Base-by-base conservation (phyloP, 2,329 filamentous ascomycete species). In the Clonostachys rhizophaga region DNA sequence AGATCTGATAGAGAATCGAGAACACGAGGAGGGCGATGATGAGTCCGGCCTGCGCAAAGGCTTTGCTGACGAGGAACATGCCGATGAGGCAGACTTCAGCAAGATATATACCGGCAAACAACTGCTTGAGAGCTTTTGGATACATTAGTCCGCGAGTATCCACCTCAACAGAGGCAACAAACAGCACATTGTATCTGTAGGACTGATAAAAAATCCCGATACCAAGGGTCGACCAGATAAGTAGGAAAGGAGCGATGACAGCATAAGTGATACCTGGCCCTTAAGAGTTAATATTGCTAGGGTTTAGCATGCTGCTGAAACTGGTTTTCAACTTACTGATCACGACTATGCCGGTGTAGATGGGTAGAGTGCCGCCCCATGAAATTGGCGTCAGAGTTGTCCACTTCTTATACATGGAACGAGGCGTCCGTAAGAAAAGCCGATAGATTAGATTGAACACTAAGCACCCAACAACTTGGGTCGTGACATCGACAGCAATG, bases 141-240 rank as follows among this genome's bases (percentile, higher is more conserved):
- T 96, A 96, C 57, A 90, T 83, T 17, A 92, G 81, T 41, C 94
- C 92, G 58, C 89, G 89, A 43, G 90, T 96, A 60, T 97, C 91
- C 52, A 95, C 83, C 51, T 83, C 75, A 11, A 86, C 78, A 54
- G 91, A 86, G 43, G 82, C 85, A 13, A 92, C 87, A 62, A 89
- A 96, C 24, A 96, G 73, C 46, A 96, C 66, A 66, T 92, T 91
- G 75, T 96, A 95, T 37, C 87, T 81, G 70, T 90, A 95, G 45
- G 88, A 86, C 46, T 89, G 75, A 65, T 94, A 94, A 70, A 94
- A 89, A 43, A 95, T 71, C 40, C 74, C 79, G 53, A 95, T 78
- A 36, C 87, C 90, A 39, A 91, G 71, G 2, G 84, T 82, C 0
- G 89, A 87, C 64, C 95, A 95, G 35, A 84, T 82, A 17, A 95